Evolutionary conservation across 164 flowering plant genomes (phyloP).

Genomic region (Taxillus chinensis): DNA sequence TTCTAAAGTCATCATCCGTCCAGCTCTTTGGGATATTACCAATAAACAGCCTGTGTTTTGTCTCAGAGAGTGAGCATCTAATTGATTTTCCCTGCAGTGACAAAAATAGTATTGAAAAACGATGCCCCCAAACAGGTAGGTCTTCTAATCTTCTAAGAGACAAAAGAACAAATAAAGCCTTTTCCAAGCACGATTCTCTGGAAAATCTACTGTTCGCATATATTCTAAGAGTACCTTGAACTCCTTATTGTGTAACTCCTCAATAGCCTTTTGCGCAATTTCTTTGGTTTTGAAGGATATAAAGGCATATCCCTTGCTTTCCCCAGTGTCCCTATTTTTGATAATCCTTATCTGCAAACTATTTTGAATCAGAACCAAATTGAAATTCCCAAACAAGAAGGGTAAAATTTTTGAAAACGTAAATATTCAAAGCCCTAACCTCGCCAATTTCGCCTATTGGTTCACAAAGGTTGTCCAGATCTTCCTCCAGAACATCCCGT

Average conservation of each 20-base stretch:
- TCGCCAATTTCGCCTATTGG: conserved; percentile 66
- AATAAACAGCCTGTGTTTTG: conserved; percentile 81
- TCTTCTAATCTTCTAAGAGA: background rate
- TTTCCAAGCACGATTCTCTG: no score
- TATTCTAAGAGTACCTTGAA: conserved; percentile 51
- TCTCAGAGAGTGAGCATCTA: conserved; percentile 84
- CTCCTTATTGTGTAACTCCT: conserved; percentile 65
- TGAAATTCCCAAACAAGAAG: background rate
- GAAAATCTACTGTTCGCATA: background rate
- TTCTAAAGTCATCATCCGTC: conserved; percentile 74
- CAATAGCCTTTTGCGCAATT: conserved; percentile 72
- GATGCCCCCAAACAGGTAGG: background rate
- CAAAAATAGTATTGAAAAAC: conserved; percentile 6
- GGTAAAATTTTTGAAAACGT: background rate
- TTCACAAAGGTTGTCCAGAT: conserved; percentile 67
- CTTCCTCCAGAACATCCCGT: conserved; percentile 66
- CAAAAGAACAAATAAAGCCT: no score
- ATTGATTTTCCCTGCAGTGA: conserved; percentile 68
- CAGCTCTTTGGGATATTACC: conserved; percentile 91
- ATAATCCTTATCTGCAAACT: conserved; percentile 61
- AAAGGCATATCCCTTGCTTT: conserved; percentile 86
- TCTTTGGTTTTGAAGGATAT: conserved; percentile 70
- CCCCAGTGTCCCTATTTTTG: conserved; percentile 77
- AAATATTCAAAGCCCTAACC: conserved; percentile 25
- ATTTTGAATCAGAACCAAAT: conserved; percentile 1